A percentile compares a stretch with the other conserved stretches of the same genome.
These are phyloP conservation scores for Linaria vulgaris DNA, from an alignment of 257 asterid genomes.

Conservation along the genomic window DNA sequence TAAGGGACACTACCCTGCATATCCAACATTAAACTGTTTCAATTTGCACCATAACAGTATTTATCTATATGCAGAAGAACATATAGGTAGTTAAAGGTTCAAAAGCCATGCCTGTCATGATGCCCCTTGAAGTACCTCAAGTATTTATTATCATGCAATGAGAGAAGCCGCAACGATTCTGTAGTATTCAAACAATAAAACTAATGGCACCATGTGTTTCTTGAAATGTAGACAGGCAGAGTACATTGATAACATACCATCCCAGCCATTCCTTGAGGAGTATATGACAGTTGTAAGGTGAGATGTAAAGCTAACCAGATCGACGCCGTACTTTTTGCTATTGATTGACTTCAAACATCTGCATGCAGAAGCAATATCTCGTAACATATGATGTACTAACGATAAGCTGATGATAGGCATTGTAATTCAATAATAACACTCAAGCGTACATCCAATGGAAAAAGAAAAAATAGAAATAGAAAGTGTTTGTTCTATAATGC, in stretches of 20 bases:
- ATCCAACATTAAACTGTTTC: constrained; percentile 21
- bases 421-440: neutral
- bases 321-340: constrained; percentile 95
- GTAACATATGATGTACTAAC: constrained; percentile 28
- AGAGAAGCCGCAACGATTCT: constrained; percentile 98
- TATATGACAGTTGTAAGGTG: constrained; percentile 94
- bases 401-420: constrained; percentile 5
- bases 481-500: neutral
- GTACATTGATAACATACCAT: constrained; percentile 55
- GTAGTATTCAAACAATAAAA: constrained; percentile 34
- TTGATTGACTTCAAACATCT: constrained; percentile 96
- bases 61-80: constrained; percentile 14
- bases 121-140: constrained; percentile 98
- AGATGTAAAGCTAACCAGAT: constrained; percentile 94
- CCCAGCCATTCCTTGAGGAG: constrained; percentile 99
- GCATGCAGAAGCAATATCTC: constrained; percentile 25
- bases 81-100: constrained; percentile 17
- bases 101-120: constrained; percentile 76
- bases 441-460: constrained; percentile 7
- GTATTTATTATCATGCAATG: constrained; percentile 94
- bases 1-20: constrained; percentile 87
- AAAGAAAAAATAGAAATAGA: constrained; percentile 1
- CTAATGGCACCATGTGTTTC: constrained; percentile 22
- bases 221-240: constrained; percentile 12
- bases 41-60: constrained; percentile 5